A percentile compares a stretch with the other conserved stretches of the same genome.
Evolutionary conservation across 1,139 yeast genomes (phyloP).

Genomic region (Geotrichum aggregatum): DNA sequence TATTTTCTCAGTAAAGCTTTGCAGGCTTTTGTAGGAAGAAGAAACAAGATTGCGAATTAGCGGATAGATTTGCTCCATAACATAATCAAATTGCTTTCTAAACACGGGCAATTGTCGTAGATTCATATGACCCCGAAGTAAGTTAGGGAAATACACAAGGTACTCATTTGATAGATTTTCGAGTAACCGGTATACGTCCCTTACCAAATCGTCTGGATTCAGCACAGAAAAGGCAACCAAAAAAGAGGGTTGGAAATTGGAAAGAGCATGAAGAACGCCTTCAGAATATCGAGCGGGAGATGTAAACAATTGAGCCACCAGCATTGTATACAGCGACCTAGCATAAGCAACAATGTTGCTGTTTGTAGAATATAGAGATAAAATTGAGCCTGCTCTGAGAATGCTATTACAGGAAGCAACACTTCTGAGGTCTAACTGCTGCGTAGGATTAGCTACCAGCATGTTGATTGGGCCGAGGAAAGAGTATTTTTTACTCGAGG

Average conservation of each 20-base stretch:
- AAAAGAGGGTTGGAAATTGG: slow-evolving; percentile 20
- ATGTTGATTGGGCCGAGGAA: slow-evolving; percentile 20
- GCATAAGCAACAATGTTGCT: slow-evolving; percentile 20
- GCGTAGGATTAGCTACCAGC: slow-evolving; percentile 4
- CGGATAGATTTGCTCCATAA: slow-evolving; percentile 11
- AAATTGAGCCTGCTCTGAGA: slow-evolving; percentile 15
- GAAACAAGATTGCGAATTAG: slow-evolving; percentile 18
- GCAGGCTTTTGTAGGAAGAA: slow-evolving; percentile 19
- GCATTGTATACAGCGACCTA: slow-evolving; percentile 15
- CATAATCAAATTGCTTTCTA: slow-evolving; percentile 6
- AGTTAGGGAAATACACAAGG: slow-evolving; percentile 17
- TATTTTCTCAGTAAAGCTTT: slow-evolving; percentile 17
- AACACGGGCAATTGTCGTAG: slow-evolving; percentile 19
- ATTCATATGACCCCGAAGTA: slow-evolving; percentile 21
- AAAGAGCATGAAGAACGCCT: slow-evolving; percentile 4
- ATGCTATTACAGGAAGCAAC: slow-evolving; percentile 11
- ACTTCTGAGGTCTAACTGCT: slow-evolving; percentile 1
- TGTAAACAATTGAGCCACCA: slow-evolving; percentile 19
- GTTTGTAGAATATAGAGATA: not conserved
- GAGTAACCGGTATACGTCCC: slow-evolving; percentile 18
- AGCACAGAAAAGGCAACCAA: slow-evolving; percentile 21
- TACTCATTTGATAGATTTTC: not conserved
- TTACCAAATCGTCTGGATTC: slow-evolving; percentile 10
- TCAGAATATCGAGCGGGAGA: slow-evolving; percentile 6
- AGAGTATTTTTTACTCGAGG: slow-evolving; percentile 5